phyloP scores from a whole-genome alignment of 306 rosid genomes.

The Pterocarpus macrocarpus region DNA sequence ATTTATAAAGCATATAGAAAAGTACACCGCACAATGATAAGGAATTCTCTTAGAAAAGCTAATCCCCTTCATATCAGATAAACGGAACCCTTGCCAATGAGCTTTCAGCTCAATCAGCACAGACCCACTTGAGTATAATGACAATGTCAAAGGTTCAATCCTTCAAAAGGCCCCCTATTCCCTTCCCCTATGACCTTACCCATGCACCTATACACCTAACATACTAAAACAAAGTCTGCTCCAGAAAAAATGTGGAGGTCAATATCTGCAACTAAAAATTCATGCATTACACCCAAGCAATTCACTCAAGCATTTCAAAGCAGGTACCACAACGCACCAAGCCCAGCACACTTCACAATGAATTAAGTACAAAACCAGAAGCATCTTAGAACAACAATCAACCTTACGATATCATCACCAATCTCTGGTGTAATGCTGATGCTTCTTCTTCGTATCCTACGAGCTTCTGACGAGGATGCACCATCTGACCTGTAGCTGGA shows the following conservation, averaged over 20 bases:
- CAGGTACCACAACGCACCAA: constrained; percentile 22
- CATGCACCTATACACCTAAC: not conserved
- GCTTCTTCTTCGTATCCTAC: constrained; percentile 96
- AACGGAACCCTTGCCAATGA: constrained; percentile 7
- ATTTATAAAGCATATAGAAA: not conserved
- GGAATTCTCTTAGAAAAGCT: not conserved
- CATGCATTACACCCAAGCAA: constrained; percentile 17
- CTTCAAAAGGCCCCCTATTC: not conserved
- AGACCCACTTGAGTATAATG: not conserved
- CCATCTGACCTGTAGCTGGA: constrained; percentile 82
- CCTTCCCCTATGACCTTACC: not conserved
- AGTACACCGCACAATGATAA: not conserved
- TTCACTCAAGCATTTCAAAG: constrained; percentile 39
- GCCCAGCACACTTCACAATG: constrained; percentile 31
- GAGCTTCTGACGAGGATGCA: constrained; percentile 79
- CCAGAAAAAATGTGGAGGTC: not conserved
- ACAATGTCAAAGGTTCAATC: constrained; percentile 3
- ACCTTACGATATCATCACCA: constrained; percentile 99
- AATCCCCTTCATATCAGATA: not conserved
- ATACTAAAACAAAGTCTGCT: constrained; percentile 8
- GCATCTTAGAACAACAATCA: constrained; percentile 52
- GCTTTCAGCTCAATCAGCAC: constrained; percentile 25
- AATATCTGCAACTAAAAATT: constrained; percentile 19
- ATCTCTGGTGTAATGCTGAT: constrained; percentile 98
- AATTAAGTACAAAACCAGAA: constrained; percentile 33